A percentile compares a stretch with the other conserved stretches of the same genome.
Evolutionary conservation across 2,329 filamentous ascomycete genomes (phyloP).

Genomic region (Epichloe festucae): DNA sequence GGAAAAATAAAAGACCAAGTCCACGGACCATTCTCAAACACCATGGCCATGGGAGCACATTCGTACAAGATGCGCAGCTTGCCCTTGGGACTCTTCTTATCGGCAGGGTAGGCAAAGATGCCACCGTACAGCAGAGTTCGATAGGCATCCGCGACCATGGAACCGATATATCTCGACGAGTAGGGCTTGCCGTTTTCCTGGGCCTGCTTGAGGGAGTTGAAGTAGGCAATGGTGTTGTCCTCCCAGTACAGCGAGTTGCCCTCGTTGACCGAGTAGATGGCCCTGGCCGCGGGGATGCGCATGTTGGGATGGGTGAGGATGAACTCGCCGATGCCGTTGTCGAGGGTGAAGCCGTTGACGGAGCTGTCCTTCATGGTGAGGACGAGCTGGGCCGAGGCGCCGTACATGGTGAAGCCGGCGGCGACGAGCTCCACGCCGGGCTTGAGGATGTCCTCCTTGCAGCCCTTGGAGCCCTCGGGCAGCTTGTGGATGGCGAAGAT

Average conservation of each 20-base stretch:
- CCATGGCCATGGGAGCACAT: conserved; percentile 93
- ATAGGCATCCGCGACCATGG: conserved; percentile 98
- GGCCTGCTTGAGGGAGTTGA: conserved; percentile 77
- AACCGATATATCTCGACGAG: conserved; percentile 87
- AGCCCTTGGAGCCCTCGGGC: conserved; percentile 58
- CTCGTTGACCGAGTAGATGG: conserved; percentile 98
- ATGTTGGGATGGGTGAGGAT: conserved; percentile 96
- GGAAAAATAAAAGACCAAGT: not conserved
- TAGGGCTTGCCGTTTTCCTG: conserved; percentile 72
- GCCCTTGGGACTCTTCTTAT: conserved; percentile 97
- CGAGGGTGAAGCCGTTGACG: conserved; percentile 96
- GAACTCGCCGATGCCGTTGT: conserved; percentile 94
- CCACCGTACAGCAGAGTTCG: conserved; percentile 90
- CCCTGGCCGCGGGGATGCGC: conserved; percentile 63
- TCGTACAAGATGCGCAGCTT: conserved; percentile 97
- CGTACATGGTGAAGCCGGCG: conserved; percentile 99
- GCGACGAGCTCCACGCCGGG: conserved; percentile 87
- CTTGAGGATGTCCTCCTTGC: conserved; percentile 74
- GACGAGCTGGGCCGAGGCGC: conserved; percentile 88
- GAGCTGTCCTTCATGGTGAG: conserved; percentile 87
- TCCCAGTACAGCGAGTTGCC: conserved; percentile 97
- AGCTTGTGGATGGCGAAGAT: conserved; percentile 95
- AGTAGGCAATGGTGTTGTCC: conserved; percentile 74
- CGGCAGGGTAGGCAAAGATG: conserved; percentile 93
- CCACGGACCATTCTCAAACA: conserved; percentile 87